Evolutionary conservation across 2,329 filamentous ascomycete genomes (phyloP).

Genomic region (Ceratocystis destructans): DNA sequence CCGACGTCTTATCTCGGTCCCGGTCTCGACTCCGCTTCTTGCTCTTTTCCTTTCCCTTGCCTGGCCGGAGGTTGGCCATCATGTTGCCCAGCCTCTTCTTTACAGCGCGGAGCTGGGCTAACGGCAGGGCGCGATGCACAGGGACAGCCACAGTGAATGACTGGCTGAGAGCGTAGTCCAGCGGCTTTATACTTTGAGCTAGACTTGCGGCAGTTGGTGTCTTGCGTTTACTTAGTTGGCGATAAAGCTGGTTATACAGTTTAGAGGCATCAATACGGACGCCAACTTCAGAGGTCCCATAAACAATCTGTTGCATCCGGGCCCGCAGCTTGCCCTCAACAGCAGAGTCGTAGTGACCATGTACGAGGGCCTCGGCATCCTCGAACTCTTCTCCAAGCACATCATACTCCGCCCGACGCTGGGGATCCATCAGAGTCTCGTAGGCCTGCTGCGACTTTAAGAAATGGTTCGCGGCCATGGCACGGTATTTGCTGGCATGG

Average conservation of each 20-base stretch:
- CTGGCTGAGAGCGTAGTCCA: conserved; percentile 32
- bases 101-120: conserved; percentile 22
- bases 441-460: conserved; percentile 32
- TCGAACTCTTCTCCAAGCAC: conserved; percentile 20
- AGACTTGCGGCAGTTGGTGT: background rate
- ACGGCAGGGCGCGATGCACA: conserved; percentile 23
- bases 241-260: conserved; percentile 14
- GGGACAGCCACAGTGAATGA: conserved; percentile 28
- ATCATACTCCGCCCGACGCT: conserved; percentile 32
- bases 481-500: conserved; percentile 30
- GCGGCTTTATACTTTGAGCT: conserved; percentile 21
- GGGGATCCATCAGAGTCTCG: conserved; percentile 35
- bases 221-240: background rate
- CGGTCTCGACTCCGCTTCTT: conserved; percentile 11
- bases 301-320: conserved; percentile 19
- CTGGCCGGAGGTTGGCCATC: background rate
- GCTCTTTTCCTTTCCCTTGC: conserved; percentile 18
- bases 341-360: conserved; percentile 20
- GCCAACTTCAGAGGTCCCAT: conserved; percentile 26
- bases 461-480: conserved; percentile 31
- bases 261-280: conserved; percentile 28
- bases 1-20: conserved; percentile 6
- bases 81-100: conserved; percentile 12
- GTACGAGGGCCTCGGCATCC: conserved; percentile 18
- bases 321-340: conserved; percentile 20